Conservation (phyloP, 176 grass and related monocot genomes). For the Avena sativa region DNA sequence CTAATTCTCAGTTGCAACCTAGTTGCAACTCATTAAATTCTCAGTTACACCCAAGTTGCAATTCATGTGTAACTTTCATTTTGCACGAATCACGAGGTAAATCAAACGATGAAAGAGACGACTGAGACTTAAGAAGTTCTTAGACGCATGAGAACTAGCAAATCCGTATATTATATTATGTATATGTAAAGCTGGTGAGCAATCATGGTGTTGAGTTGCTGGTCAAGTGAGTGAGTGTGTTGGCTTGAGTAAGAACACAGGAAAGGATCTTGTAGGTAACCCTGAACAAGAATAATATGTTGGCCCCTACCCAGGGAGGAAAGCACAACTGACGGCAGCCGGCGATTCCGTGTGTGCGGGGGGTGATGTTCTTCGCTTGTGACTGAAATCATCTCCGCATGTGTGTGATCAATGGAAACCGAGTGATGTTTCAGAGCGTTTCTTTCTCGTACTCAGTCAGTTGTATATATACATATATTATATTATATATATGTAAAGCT, state of each 20-base stretch:
- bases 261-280: not conserved
- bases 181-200: not conserved
- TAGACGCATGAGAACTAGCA: too few species aligned
- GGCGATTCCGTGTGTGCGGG: not conserved
- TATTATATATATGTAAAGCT: not conserved
- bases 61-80: too few species aligned
- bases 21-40: too few species aligned
- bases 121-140: too few species aligned
- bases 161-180: not conserved
- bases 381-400: not conserved
- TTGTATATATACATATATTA: not conserved
- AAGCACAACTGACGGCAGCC: not conserved
- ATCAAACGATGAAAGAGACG: too few species aligned
- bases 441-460: not conserved
- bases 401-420: not conserved
- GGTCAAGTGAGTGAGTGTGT: not conserved
- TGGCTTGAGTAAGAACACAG: slow-evolving; percentile 8
- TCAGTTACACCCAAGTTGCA: too few species aligned
- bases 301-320: slow-evolving; percentile 14
- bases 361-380: not conserved
- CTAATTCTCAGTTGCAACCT: too few species aligned
- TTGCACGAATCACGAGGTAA: too few species aligned
- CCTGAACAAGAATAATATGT: slow-evolving; percentile 5
- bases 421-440: not conserved
- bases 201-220: not conserved